Conservation (phyloP, 768 basidiomycete species). For the Paxillus ammoniavirescens region DNA sequence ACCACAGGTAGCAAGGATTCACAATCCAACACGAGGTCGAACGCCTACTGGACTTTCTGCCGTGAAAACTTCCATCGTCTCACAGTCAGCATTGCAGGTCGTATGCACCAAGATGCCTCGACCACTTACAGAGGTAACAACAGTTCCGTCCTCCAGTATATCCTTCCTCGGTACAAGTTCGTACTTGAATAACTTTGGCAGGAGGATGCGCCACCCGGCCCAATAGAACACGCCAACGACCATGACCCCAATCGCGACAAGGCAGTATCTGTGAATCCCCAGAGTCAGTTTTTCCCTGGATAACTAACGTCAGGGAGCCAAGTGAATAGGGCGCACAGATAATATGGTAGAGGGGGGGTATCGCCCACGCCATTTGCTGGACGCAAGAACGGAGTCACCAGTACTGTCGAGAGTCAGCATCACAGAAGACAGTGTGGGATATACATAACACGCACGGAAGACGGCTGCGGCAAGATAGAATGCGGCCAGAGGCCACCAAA, state of each 20-base stretch:
- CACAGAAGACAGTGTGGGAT: rapidly evolving
- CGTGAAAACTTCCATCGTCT: conserved; percentile 2
- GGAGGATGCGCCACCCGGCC: conserved; percentile 50
- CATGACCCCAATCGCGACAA: conserved; percentile 52
- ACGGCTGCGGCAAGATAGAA: conserved; percentile 52
- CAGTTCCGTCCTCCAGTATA: conserved; percentile 48
- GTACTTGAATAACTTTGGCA: conserved; percentile 50
- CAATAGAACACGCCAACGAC: conserved; percentile 49
- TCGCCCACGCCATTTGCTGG: conserved; percentile 57
- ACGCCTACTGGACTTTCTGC: neutral
- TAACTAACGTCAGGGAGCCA: neutral
- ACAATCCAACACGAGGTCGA: no score
- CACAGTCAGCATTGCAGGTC: neutral
- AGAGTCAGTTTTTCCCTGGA: neutral
- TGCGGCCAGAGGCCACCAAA: conserved; percentile 54
- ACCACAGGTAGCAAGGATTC: no score
- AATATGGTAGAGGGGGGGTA: conserved; percentile 60
- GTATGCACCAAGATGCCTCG: neutral
- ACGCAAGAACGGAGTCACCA: conserved; percentile 53
- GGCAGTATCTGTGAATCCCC: conserved; percentile 40
- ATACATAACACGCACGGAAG: conserved; percentile 42
- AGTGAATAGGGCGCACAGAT: conserved; percentile 33
- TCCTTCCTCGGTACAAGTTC: conserved; percentile 49
- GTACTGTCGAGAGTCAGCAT: conserved; percentile 32
- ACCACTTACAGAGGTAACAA: conserved; percentile 48